A percentile compares a stretch with the other conserved stretches of the same genome.
These are phyloP conservation scores for Collybia nuda DNA, from an alignment of 768 basidiomycete genomes.

Conservation along the genomic window DNA sequence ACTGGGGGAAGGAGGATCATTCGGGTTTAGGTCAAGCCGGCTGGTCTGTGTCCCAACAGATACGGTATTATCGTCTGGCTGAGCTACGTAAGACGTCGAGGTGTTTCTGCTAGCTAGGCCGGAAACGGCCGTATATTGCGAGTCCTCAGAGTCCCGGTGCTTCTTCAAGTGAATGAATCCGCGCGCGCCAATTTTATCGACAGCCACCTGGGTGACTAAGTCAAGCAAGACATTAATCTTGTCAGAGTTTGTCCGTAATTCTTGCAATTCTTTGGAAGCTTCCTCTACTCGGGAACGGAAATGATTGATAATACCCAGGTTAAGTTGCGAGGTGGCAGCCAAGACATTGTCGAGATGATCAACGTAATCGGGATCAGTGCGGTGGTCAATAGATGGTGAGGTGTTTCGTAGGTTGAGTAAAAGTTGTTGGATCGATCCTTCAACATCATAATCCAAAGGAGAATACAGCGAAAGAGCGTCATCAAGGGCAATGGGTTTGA, in stretches of 20 bases:
- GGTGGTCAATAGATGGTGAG: slow-evolving; percentile 39
- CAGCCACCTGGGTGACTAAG: slow-evolving; percentile 40
- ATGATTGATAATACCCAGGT: slow-evolving; percentile 44
- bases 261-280: slow-evolving; percentile 45
- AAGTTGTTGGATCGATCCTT: slow-evolving; percentile 43
- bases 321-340: slow-evolving; percentile 45
- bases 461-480: slow-evolving; percentile 35
- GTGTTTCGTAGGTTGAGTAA: slow-evolving; percentile 55
- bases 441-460: slow-evolving; percentile 43
- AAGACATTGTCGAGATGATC: slow-evolving; percentile 44
- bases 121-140: slow-evolving; percentile 49
- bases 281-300: slow-evolving; percentile 57
- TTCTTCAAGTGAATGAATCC: slow-evolving; percentile 34
- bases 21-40: slow-evolving; percentile 16
- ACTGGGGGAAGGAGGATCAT: slow-evolving; percentile 5
- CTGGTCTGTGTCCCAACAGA: slow-evolving; percentile 29
- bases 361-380: slow-evolving; percentile 35
- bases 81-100: slow-evolving; percentile 12
- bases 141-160: slow-evolving; percentile 67
- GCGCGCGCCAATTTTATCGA: slow-evolving; percentile 37
- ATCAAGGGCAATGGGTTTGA: slow-evolving; percentile 18
- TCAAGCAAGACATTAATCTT: slow-evolving; percentile 44
- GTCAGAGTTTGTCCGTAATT: slow-evolving; percentile 44
- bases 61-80: slow-evolving; percentile 13
- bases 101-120: slow-evolving; percentile 12